phyloP scores from a whole-genome alignment of 257 asterid genomes.

The Ballota nigra region DNA sequence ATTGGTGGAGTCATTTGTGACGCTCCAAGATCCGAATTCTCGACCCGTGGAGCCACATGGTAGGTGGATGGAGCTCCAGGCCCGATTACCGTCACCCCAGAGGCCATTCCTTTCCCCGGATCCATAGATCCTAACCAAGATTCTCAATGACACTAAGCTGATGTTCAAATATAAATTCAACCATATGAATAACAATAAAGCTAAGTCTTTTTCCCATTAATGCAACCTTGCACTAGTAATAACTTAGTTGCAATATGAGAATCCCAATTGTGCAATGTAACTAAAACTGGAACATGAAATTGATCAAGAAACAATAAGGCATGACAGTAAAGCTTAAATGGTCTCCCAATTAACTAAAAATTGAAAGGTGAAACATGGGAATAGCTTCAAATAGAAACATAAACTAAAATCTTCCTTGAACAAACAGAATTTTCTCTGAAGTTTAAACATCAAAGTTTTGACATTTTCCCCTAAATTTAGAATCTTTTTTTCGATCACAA shows the following conservation, averaged over 20 bases:
- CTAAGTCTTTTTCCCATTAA: no score
- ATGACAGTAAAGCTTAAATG: background rate
- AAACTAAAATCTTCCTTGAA: background rate
- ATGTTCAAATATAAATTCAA: constrained; percentile 16
- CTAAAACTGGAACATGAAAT: background rate
- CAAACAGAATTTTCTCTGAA: constrained; percentile 10
- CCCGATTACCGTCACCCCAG: constrained; percentile 52
- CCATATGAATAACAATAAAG: background rate
- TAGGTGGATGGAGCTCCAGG: constrained; percentile 63
- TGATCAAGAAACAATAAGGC: background rate
- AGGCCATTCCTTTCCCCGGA: constrained; percentile 48
- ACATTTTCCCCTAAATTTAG: constrained; percentile 8
- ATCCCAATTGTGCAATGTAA: no score
- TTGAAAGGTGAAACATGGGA: background rate
- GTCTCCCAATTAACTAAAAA: background rate
- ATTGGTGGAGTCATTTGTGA: constrained; percentile 26
- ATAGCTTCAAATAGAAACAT: background rate
- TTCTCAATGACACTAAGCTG: constrained; percentile 7
- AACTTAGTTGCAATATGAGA: no score
- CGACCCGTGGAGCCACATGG: constrained; percentile 56
- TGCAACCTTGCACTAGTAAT: no score
- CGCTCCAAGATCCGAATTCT: constrained; percentile 31
- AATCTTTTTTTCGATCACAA: constrained; percentile 27
- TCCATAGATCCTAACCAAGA: constrained; percentile 49
- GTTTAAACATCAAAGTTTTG: background rate